Evolutionary conservation across 1,284 basidiomycete genomes (phyloP), one percentile per base, ranked within the genome.

Genomic region (Cutaneotrichosporon arboriforme): DNA sequence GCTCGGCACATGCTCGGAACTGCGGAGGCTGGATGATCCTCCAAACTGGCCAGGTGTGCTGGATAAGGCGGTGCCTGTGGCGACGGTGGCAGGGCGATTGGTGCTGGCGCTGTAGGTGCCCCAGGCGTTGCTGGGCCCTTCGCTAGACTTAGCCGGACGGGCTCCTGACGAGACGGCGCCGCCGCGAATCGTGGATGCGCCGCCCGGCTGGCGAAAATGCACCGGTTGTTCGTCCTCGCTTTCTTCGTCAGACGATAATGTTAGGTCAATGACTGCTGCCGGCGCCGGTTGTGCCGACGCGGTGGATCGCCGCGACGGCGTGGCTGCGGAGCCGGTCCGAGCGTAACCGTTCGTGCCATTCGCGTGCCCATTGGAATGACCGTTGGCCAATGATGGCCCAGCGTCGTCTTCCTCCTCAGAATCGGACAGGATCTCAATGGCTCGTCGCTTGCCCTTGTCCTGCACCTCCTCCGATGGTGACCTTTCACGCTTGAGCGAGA

Each of bases 351-450:
- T 47, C 15, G 23, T 37, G 22, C 48, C 52, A 44, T 49, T 42
- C 2, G 45, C 38, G 36, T 49, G 48, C 3, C 44, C 42, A 44
- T 51, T 46, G 20, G 21, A 26, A 15, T 39, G 43, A 31, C 40
- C 40, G 13, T 43, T 34, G 31, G 22, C 20, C 8, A 42, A 14
- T n/a, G 36, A 15, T 10, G 22, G 14, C 12, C 46, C 2, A 49
- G 50, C 81, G 62, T 84, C 82, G 49, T 86, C 85, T 65, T 89
- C 85, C 38, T 85, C 84, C 50, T 87, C 83, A 41, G 81, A 81
- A 58, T 84, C 88, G 63, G 88, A 87, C 51, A 88, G 76, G n/a
- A 90, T 83, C 65, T 86, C 85, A 14, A 81, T 78, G 49, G 81
- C 77, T 38, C 77, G 76, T 1, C 66, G 60, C 52, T 73, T 72